phyloP scores from a whole-genome alignment of 2,329 filamentous ascomycete genomes.

The Diaporthe amygdali region DNA sequence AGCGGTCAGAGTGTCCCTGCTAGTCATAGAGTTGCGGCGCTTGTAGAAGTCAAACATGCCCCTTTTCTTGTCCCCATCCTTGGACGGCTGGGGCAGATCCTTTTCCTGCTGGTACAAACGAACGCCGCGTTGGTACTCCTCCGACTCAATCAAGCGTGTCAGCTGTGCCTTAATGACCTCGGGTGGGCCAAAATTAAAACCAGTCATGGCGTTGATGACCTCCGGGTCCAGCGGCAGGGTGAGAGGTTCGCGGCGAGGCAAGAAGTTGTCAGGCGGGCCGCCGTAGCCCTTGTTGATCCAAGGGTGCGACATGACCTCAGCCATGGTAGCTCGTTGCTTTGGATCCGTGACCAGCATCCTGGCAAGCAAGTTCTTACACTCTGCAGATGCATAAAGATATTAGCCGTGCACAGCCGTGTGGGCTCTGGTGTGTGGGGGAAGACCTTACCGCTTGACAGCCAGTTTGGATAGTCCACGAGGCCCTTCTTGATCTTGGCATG shows the following conservation, averaged over 20 bases:
- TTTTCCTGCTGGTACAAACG: constrained; percentile 71
- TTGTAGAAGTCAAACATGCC: constrained; percentile 97
- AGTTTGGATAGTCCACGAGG: constrained; percentile 91
- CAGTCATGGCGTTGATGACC: constrained; percentile 92
- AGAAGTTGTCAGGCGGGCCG: constrained; percentile 84
- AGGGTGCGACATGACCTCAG: constrained; percentile 91
- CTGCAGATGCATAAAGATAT: constrained; percentile 48
- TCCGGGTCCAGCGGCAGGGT: constrained; percentile 81
- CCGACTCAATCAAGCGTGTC: constrained; percentile 85
- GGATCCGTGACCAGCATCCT: constrained; percentile 97
- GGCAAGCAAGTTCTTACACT: constrained; percentile 91
- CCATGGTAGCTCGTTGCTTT: constrained; percentile 80
- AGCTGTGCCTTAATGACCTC: constrained; percentile 85
- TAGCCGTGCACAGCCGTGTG: not conserved
- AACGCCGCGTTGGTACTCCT: constrained; percentile 91
- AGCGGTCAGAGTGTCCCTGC: constrained; percentile 82
- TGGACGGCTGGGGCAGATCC: constrained; percentile 61
- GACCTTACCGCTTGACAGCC: constrained; percentile 82
- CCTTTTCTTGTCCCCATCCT: constrained; percentile 79
- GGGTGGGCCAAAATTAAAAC: constrained; percentile 92
- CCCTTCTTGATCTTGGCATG: constrained; percentile 99
- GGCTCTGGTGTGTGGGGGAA: not conserved
- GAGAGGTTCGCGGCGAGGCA: constrained; percentile 85
- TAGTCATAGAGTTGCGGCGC: constrained; percentile 85
- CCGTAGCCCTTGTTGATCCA: constrained; percentile 96